These are phyloP conservation scores for Clonostachys rosea DNA, from an alignment of 2,329 filamentous ascomycete species.

Conservation along the genomic window DNA sequence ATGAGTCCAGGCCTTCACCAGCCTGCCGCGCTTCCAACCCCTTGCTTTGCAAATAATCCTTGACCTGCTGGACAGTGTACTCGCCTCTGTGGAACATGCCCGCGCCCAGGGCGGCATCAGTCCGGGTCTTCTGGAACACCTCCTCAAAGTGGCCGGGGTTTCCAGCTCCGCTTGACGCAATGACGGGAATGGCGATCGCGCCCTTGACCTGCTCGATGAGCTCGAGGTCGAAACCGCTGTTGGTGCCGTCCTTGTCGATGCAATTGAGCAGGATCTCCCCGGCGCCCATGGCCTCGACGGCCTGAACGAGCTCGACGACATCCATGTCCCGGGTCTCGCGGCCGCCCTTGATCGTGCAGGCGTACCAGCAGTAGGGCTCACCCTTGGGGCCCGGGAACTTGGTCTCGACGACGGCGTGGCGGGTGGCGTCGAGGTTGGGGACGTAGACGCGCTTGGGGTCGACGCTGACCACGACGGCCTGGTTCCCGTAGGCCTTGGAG, in stretches of 20 bases:
- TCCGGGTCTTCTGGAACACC: constrained; percentile 79
- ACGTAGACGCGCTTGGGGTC: constrained; percentile 93
- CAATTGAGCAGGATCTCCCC: constrained; percentile 96
- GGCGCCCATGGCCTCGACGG: constrained; percentile 92
- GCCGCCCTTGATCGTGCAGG: constrained; percentile 94
- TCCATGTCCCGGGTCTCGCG: constrained; percentile 92
- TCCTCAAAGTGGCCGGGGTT: constrained; percentile 84
- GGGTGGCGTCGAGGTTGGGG: constrained; percentile 62
- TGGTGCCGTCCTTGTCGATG: constrained; percentile 95
- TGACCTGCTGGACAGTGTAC: constrained; percentile 92
- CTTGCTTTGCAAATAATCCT: constrained; percentile 68
- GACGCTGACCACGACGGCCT: constrained; percentile 93
- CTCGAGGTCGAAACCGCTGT: constrained; percentile 91
- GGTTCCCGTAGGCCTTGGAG: constrained; percentile 86
- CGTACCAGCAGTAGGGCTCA: constrained; percentile 89
- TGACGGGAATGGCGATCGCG: constrained; percentile 87
- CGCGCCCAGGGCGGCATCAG: constrained; percentile 89
- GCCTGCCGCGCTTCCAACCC: constrained; percentile 77
- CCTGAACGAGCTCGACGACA: constrained; percentile 79
- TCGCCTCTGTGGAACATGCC: constrained; percentile 97
- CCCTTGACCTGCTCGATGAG: constrained; percentile 83
- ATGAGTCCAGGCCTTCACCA: constrained; percentile 38
- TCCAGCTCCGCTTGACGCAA: constrained; percentile 90
- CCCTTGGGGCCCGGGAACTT: constrained; percentile 66
- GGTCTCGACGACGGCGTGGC: constrained; percentile 71